Base-by-base conservation (phyloP, 2,329 filamentous ascomycete genomes). In the Echinosphaeria canescens region DNA sequence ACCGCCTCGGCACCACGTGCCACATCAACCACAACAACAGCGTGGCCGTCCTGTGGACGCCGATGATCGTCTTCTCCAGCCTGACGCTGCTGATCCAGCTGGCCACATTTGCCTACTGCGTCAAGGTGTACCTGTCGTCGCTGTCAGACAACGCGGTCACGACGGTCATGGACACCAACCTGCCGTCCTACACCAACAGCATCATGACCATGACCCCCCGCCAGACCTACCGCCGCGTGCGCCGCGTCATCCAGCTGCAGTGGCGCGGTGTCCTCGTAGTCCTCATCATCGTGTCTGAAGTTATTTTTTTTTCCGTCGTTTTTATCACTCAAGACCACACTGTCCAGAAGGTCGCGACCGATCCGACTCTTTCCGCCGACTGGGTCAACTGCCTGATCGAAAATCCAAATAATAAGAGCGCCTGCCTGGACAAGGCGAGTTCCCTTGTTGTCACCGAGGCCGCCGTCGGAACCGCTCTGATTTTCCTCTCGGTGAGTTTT, bases 221-320 rank as follows among this genome's bases (percentile, higher is more conserved):
- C 28, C 82, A 90, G 41, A 80, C 90, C 3, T 93, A 90, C 44
- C 72, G 78, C 34, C 71, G 88, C 38, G 67, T 98, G 20, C 71
- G 72, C 35, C 75, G 82, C 36, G 82, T 95, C 12, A 64, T 98
- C 20, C 70, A 78, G 43, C 65, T 95, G 4, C 88, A 98, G 48
- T 98, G 88, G 88, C 68, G 85, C 38, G 85, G 84, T 24, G 85
- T 93, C 32, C 67, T 71, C 23, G 79, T 95, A 32, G 82, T 93
- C 10, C 56, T 90, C 27, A 75, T 93, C 43, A 91, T 95, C 37
- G 65, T 93, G 30, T 65, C 69, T 31, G 84, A 95, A 44, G 81
- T 95, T 33, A 71, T 93, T 40, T 92, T 92, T 59, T 93, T 95
- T 49, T 74, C 84, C 2, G 59, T 92, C 24, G 64, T 92, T 29